These are phyloP conservation scores for Eutrema salsugineum DNA, from an alignment of 441 rosid species.

Conservation along the genomic window DNA sequence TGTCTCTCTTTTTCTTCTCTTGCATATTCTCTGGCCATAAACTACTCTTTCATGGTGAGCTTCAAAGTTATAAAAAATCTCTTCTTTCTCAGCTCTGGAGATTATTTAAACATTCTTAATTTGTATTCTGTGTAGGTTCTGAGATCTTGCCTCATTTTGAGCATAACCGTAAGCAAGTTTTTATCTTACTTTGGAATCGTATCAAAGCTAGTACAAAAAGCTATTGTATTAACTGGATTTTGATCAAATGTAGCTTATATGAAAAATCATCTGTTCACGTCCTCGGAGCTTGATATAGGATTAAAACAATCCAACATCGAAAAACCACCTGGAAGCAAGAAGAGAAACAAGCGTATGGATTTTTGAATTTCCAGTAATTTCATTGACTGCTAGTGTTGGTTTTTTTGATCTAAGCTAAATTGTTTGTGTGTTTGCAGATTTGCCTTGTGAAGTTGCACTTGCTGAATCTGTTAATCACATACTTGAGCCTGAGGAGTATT, in stretches of 20 bases:
- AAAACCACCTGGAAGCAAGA: slow-evolving; percentile 18
- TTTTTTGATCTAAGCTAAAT: slow-evolving; percentile 6
- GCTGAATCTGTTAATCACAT: slow-evolving; percentile 46
- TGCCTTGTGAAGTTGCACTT: slow-evolving; percentile 61
- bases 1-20: slow-evolving; percentile 42
- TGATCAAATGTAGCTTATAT: slow-evolving; percentile 16
- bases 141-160: slow-evolving; percentile 24
- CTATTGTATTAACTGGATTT: background rate
- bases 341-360: slow-evolving; percentile 20
- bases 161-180: slow-evolving; percentile 16
- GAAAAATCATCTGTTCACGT: slow-evolving; percentile 5
- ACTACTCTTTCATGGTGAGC: slow-evolving; percentile 56
- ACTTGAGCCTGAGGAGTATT: slow-evolving; percentile 47
- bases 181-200: background rate
- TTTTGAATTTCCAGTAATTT: background rate
- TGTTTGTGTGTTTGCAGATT: slow-evolving; percentile 42
- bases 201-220: background rate
- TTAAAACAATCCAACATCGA: slow-evolving; percentile 45
- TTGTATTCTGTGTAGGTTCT: slow-evolving; percentile 25
- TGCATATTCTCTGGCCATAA: slow-evolving; percentile 47
- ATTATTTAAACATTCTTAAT: background rate
- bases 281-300: slow-evolving; percentile 25
- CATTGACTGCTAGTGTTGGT: background rate
- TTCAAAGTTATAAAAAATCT: background rate
- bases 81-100: background rate